Conservation (phyloP, 2,329 filamentous ascomycete genomes). For the Allantophomopsis cytisporea region DNA sequence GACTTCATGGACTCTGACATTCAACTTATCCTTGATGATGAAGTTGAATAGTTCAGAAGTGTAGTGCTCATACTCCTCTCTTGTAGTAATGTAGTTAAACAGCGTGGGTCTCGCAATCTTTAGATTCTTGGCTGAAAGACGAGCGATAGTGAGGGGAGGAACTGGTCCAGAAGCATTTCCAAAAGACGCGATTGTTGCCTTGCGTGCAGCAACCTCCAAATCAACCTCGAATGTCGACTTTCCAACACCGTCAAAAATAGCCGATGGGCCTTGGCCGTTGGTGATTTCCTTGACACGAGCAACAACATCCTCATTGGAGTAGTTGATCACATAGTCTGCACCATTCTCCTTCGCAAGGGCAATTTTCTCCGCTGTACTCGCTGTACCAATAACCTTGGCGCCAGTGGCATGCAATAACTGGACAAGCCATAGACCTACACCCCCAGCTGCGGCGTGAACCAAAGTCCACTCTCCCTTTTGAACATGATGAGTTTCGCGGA, state of each 20-base stretch:
- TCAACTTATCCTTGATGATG: conserved; percentile 54
- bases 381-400: conserved; percentile 68
- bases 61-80: conserved; percentile 61
- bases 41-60: conserved; percentile 59
- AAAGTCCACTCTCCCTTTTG: conserved; percentile 69
- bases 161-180: conserved; percentile 72
- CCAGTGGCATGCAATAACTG: conserved; percentile 63
- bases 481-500: conserved; percentile 59
- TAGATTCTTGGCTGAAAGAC: conserved; percentile 60
- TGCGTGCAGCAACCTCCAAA: conserved; percentile 59
- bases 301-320: conserved; percentile 42
- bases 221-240: conserved; percentile 73
- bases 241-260: conserved; percentile 78
- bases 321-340: conserved; percentile 61
- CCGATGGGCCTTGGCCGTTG: conserved; percentile 55
- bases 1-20: conserved; percentile 60
- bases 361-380: conserved; percentile 59
- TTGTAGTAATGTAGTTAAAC: conserved; percentile 54
- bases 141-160: conserved; percentile 43
- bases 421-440: conserved; percentile 61
- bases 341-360: conserved; percentile 56
- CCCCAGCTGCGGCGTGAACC: conserved; percentile 76
- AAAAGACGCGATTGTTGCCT: conserved; percentile 67
- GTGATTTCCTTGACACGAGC: conserved; percentile 55
- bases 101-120: conserved; percentile 65